phyloP scores from a whole-genome alignment of 257 asterid species.

The Fraxinus pennsylvanica region DNA sequence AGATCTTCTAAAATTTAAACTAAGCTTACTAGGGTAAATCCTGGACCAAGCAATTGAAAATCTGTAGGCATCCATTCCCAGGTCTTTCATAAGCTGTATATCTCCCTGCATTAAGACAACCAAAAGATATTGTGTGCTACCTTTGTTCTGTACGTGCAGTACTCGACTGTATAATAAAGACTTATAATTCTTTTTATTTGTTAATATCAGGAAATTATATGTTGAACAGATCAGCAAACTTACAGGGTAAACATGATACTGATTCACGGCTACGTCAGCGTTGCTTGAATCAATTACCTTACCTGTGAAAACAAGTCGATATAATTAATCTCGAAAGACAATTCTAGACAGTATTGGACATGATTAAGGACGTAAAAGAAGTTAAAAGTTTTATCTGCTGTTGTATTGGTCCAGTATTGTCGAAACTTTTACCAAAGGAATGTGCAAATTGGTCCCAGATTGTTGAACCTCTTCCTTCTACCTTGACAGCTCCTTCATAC shows the following conservation, averaged over 20 bases:
- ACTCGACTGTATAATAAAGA: too few relatives aligned
- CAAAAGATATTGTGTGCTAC: not conserved
- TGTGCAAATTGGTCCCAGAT: conserved; percentile 89
- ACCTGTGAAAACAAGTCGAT: conserved; percentile 39
- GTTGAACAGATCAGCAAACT: conserved; percentile 11
- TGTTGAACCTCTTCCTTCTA: conserved; percentile 73
- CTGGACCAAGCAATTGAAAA: conserved; percentile 94
- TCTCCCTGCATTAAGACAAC: conserved; percentile 53
- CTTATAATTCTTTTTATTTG: too few relatives aligned
- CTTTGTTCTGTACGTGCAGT: not conserved
- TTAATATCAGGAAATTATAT: too few relatives aligned
- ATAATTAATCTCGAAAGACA: not conserved
- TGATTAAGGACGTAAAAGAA: not conserved
- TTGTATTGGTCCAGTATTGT: not conserved
- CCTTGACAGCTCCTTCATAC: conserved; percentile 90
- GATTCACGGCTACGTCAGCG: conserved; percentile 81
- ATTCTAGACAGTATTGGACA: too few relatives aligned
- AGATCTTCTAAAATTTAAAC: not conserved
- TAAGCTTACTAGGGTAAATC: conserved; percentile 71
- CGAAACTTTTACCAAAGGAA: conserved; percentile 47
- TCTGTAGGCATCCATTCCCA: conserved; percentile 97
- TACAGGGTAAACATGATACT: conserved; percentile 68
- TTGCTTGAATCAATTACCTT: conserved; percentile 69
- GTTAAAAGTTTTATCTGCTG: not conserved
- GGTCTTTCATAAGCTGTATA: conserved; percentile 65